Evolutionary conservation across 2,329 filamentous ascomycete genomes (phyloP), one percentile per base, ranked within the genome.

Genomic region (Colletotrichum nymphaeae): DNA sequence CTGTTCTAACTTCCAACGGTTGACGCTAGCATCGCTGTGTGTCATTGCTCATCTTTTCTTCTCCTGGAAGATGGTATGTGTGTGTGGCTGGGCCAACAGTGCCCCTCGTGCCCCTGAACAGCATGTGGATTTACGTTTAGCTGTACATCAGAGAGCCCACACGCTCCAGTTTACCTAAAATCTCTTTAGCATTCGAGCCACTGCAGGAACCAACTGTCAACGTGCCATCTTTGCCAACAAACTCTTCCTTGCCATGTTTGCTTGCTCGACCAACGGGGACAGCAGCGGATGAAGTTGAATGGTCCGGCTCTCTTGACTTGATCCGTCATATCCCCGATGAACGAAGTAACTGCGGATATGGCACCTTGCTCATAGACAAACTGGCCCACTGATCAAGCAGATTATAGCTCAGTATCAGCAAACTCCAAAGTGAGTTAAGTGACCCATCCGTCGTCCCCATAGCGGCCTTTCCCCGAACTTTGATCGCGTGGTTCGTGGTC

Each of bases 401-500:
- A 57, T 68, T 69, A 42, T 53, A 49, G 37, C 69, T 30, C 64
- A 68, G 64, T 19, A 49, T 49, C 2, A 12, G 22, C 19, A 22
- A 16, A 42, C 37, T 42, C 37, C 35, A 58, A 57, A 26, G 9
- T 26, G 26, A 26, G 26, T 26, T 26, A 26, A 26, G 26, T 16
- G 42, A 22, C 42, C 37, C 46, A 14, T 16, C 24, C n/a, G 56
- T 26, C 28, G 56, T 35, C 28, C 49, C 6, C 19, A 56, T 52
- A 28, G 30, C n/a, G 32, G 19, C 63, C n/a, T 46, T 68, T 53
- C 46, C 30, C 64, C 32, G 64, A 60, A 67, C 26, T 53, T 37
- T 52, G 57, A 49, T 63, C 64, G 46, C 62, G 46, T 16, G 62
- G 28, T 32, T 30, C n/a, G 42, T 19, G 52, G 24, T 26, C 52